Evolutionary conservation across 2,329 filamentous ascomycete genomes (phyloP).

Genomic region (Cladobotryum protrusum): DNA sequence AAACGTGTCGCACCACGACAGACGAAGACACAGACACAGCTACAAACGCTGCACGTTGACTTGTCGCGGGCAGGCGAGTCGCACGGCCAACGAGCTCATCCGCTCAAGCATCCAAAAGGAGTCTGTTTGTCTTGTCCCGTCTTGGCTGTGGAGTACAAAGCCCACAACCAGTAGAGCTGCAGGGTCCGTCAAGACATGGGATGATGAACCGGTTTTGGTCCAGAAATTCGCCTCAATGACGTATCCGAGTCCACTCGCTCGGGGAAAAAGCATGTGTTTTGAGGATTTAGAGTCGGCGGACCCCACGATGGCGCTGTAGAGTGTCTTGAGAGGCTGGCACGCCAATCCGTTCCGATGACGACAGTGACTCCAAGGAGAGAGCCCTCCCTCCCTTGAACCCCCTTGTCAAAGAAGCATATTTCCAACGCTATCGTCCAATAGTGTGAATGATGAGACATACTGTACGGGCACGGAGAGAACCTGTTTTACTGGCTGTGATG

Average conservation of each 20-base stretch:
- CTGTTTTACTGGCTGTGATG: background rate
- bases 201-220: background rate
- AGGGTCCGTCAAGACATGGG: background rate
- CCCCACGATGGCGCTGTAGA: too few relatives aligned
- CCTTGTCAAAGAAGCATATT: constrained; percentile 1
- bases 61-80: constrained; percentile 8
- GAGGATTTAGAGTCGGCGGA: too few relatives aligned
- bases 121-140: background rate
- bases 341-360: background rate
- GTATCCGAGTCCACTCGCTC: background rate
- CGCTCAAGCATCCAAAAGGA: background rate
- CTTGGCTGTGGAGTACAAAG: background rate
- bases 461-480: constrained; percentile 5
- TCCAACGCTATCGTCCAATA: background rate
- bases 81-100: background rate
- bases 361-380: too few relatives aligned
- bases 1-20: constrained; percentile 6
- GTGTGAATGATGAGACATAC: background rate
- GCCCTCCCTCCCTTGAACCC: too few relatives aligned
- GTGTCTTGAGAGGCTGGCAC: background rate
- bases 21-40: background rate
- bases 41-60: constrained; percentile 9
- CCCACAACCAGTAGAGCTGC: background rate
- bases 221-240: constrained; percentile 7
- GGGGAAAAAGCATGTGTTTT: background rate